Percentiles rank a stretch among this genome's conserved stretches.
phyloP scores from a whole-genome alignment of 345 rosid genomes.

The Capsella bursapastoris region DNA sequence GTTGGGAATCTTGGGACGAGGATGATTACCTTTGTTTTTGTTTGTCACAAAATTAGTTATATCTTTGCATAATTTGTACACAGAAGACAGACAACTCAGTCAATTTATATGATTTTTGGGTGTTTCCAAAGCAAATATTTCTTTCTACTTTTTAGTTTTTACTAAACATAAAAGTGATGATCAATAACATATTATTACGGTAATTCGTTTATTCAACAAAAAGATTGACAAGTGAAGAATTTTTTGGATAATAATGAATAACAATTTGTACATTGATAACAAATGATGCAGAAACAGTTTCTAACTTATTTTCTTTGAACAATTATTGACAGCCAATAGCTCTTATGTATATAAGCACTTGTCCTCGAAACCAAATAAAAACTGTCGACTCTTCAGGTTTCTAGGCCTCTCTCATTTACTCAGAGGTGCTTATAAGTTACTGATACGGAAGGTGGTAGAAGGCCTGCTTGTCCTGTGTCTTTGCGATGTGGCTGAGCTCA shows the following conservation, averaged over 20 bases:
- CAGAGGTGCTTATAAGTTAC: too few species aligned
- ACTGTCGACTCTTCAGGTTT: too few species aligned
- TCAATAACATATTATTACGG: background rate
- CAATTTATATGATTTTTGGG: slow-evolving; percentile 29
- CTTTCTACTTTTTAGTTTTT: background rate
- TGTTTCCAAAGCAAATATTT: background rate
- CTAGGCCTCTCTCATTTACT: too few species aligned
- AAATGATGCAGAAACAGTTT: background rate
- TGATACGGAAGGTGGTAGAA: too few species aligned
- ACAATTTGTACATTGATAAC: background rate
- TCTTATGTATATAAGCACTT: too few species aligned
- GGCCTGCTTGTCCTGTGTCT: too few species aligned
- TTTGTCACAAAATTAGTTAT: slow-evolving; percentile 1
- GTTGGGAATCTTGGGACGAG: slow-evolving; percentile 31
- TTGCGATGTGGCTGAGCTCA: too few species aligned
- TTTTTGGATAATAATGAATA: background rate
- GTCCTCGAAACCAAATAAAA: too few species aligned
- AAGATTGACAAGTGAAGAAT: background rate
- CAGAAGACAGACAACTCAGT: slow-evolving; percentile 15
- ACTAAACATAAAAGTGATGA: background rate
- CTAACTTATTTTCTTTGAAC: too few species aligned
- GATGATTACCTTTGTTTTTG: slow-evolving; percentile 21
- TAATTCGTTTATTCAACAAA: background rate
- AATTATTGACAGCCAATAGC: too few species aligned
- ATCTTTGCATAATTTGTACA: slow-evolving; percentile 29